Conservation (phyloP, 768 basidiomycete species). For the Tylopilus vinaceipallidus region DNA sequence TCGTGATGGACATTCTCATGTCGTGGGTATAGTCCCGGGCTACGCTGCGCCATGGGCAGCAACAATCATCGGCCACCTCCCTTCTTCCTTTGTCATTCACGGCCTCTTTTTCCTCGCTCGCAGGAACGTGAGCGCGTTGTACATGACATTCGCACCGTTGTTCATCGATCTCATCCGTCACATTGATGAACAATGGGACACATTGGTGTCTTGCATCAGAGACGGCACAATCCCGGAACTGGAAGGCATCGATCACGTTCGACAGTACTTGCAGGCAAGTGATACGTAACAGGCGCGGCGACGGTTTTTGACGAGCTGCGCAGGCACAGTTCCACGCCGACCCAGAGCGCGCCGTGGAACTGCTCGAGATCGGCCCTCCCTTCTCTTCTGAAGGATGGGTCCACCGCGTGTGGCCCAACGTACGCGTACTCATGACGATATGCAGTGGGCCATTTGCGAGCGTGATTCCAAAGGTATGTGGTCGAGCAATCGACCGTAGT, state of each 20-base stretch:
- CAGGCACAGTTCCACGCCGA: constrained; percentile 13
- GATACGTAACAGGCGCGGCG: no score
- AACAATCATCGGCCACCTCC: constrained; percentile 8
- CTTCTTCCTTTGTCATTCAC: constrained; percentile 20
- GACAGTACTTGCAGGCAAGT: constrained; percentile 13
- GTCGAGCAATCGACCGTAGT: not conserved
- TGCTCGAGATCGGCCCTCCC: constrained; percentile 12
- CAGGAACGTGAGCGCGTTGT: constrained; percentile 1
- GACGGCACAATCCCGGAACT: constrained; percentile 17
- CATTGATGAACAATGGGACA: constrained; percentile 18
- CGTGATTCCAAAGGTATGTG: constrained; percentile 14
- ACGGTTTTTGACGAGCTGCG: not conserved
- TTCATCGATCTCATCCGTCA: constrained; percentile 14
- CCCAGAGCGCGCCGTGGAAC: constrained; percentile 20
- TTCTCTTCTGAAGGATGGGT: constrained; percentile 16
- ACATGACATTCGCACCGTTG: constrained; percentile 1
- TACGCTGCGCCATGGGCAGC: constrained; percentile 17
- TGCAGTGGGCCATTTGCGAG: constrained; percentile 13
- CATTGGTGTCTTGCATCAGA: constrained; percentile 14
- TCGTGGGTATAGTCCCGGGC: constrained; percentile 15
- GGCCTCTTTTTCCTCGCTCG: constrained; percentile 19
- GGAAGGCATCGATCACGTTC: constrained; percentile 10
- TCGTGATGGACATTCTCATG: no score
- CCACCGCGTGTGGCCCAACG: constrained; percentile 17
- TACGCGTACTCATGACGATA: not conserved